phyloP scores from a whole-genome alignment of 2,329 filamentous ascomycete genomes.

The Aspergillus intermedius region DNA sequence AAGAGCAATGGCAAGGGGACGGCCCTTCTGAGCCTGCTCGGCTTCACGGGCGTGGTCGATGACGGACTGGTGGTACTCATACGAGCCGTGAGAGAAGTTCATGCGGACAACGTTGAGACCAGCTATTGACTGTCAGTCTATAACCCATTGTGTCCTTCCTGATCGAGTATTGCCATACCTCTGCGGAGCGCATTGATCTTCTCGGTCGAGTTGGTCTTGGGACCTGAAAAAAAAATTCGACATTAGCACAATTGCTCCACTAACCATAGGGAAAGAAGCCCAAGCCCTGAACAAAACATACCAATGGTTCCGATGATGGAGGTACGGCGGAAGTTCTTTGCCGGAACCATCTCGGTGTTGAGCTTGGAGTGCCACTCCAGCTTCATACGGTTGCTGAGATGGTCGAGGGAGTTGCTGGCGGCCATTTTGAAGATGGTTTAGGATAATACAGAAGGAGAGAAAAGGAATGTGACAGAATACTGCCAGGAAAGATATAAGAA shows the following conservation, averaged over 20 bases:
- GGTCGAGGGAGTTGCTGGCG: slow-evolving; percentile 76
- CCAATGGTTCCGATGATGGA: slow-evolving; percentile 99
- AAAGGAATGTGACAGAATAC: slow-evolving; percentile 3
- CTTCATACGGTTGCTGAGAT: slow-evolving; percentile 70
- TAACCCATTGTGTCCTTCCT: neutral
- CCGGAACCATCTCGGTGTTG: slow-evolving; percentile 80
- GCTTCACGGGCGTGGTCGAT: slow-evolving; percentile 92
- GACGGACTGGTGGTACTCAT: slow-evolving; percentile 96
- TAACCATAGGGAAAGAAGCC: neutral
- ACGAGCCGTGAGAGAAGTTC: slow-evolving; percentile 96
- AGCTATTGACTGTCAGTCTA: slow-evolving; percentile 39
- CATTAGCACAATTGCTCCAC: neutral
- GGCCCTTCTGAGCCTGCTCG: slow-evolving; percentile 68
- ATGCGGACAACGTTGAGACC: slow-evolving; percentile 98
- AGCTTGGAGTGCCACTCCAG: slow-evolving; percentile 69
- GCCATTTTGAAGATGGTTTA: slow-evolving; percentile 43
- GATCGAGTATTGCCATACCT: slow-evolving; percentile 31
- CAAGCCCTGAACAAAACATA: slow-evolving; percentile 30
- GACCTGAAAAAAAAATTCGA: slow-evolving; percentile 46
- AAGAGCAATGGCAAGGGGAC: slow-evolving; percentile 91
- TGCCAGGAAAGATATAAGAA: slow-evolving; percentile 3
- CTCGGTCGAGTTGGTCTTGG: slow-evolving; percentile 97
- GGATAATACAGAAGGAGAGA: neutral
- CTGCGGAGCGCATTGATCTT: slow-evolving; percentile 91
- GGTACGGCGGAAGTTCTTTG: slow-evolving; percentile 87